Percentiles rank a stretch among this genome's conserved stretches.
Evolutionary conservation across 257 asterid genomes (phyloP).

Genomic region (Primulina tabacum): DNA sequence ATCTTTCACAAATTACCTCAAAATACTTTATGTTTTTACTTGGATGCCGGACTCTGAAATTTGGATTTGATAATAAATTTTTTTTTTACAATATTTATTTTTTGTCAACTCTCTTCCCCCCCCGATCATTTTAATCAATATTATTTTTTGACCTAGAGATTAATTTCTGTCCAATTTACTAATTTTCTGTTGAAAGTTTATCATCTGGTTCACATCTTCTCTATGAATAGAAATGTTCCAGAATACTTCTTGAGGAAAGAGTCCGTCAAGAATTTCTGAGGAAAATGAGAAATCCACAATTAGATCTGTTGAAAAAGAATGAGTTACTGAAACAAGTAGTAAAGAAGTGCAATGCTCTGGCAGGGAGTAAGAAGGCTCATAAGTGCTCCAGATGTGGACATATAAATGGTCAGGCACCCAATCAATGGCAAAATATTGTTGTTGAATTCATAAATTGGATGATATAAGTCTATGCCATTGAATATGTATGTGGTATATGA

Average conservation of each 20-base stretch:
- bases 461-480: neutral
- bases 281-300: conserved; percentile 69
- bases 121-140: neutral
- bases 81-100: neutral
- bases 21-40: neutral
- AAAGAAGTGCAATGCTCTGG: conserved; percentile 60
- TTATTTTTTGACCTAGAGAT: conserved; percentile 6
- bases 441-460: neutral
- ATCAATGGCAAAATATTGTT: neutral
- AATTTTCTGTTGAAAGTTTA: conserved; percentile 18
- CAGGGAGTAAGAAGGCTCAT: conserved; percentile 41
- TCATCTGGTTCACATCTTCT: conserved; percentile 16
- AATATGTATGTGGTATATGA: neutral
- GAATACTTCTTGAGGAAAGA: conserved; percentile 62
- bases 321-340: conserved; percentile 48
- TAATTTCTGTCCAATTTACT: conserved; percentile 5
- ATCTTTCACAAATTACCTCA: neutral
- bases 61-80: neutral
- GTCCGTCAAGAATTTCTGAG: conserved; percentile 42
- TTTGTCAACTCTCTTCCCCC: conserved; percentile 14
- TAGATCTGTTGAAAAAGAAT: conserved; percentile 61
- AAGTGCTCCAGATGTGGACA: conserved; percentile 72
- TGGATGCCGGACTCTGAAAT: neutral
- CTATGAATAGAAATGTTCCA: conserved; percentile 61
- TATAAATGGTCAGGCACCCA: conserved; percentile 59